These are phyloP conservation scores for Rubia yunnanensis DNA, from an alignment of 257 asterid genomes.

Conservation along the genomic window DNA sequence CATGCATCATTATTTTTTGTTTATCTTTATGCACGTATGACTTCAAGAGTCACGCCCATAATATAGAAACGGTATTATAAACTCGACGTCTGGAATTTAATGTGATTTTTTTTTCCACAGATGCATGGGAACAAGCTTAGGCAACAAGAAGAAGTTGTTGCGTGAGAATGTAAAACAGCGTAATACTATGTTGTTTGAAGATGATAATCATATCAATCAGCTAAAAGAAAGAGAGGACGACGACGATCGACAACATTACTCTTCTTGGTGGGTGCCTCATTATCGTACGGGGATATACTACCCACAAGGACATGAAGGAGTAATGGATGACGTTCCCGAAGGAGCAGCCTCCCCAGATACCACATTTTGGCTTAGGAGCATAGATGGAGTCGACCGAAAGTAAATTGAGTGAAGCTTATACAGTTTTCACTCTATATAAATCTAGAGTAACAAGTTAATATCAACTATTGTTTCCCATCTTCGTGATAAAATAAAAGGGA, in stretches of 20 bases:
- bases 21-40: too few species aligned
- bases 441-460: too few species aligned
- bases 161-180: neutral
- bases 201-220: neutral
- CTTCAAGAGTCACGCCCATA: too few species aligned
- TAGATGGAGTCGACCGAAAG: conserved; percentile 42
- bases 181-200: neutral
- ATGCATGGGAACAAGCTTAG: neutral
- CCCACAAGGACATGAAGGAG: conserved; percentile 39
- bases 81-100: too few species aligned
- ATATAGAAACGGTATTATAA: too few species aligned
- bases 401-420: too few species aligned
- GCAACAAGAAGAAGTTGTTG: neutral
- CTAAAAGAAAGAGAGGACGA: neutral
- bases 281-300: conserved; percentile 42
- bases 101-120: too few species aligned
- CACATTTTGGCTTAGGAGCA: conserved; percentile 35
- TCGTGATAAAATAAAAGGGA: too few species aligned
- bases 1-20: neutral
- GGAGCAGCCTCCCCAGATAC: conserved; percentile 32
- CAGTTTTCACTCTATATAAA: too few species aligned
- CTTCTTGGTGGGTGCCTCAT: conserved; percentile 36
- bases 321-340: conserved; percentile 37
- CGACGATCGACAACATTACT: neutral
- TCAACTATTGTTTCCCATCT: too few species aligned